Base-by-base conservation (phyloP, 2,329 filamentous ascomycete species). In the Aspergillus sp. region DNA sequence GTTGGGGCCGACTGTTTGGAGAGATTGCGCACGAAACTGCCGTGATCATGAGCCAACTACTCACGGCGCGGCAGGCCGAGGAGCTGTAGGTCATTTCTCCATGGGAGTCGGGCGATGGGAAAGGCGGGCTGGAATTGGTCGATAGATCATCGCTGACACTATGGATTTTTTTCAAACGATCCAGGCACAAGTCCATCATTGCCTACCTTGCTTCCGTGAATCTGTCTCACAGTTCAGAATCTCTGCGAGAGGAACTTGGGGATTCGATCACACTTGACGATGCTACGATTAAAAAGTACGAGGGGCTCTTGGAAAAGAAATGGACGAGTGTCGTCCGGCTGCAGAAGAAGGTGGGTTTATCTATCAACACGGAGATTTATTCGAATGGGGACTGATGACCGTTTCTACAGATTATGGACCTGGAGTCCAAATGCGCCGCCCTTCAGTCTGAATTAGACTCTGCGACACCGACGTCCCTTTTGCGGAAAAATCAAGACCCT, bases 261-360 rank as follows among this genome's bases (percentile, higher is more conserved):
- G 79, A 86, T 52, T 72, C 72, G 32, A 70, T 79, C 43, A 70
- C 71, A 38, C 90, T 93, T 59, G 88, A 95, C 62, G 75, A 85
- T 50, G 77, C 80, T 11, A 94, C 88, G 8, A 79, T 83, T 41
- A 95, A 95, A 74, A 95, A 94, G 68, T 96, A 96, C 71, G 89
- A 95, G 68, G 86, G 86, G 4, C 69, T 96, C 27, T 70, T 97
- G 52, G 90, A 96, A 76, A 95, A 94, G 78, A 97, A 96, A 74
- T 96, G 91, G 91, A 96, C 90, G n/a, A 93, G 88, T 58, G 85
- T 95, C 26, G 89, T 95, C 56, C 79, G 90, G 46, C 69, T 97
- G 64, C 90, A 96, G 70, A 95, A 95, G 70, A 95, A 94, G 85
- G 88, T 85, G 67, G 41, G 66, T 37, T 31, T 26, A 38, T 19